Evolutionary conservation across 139 green algal genomes (phyloP).

Genomic region (Edaphochlamys debaryana): DNA sequence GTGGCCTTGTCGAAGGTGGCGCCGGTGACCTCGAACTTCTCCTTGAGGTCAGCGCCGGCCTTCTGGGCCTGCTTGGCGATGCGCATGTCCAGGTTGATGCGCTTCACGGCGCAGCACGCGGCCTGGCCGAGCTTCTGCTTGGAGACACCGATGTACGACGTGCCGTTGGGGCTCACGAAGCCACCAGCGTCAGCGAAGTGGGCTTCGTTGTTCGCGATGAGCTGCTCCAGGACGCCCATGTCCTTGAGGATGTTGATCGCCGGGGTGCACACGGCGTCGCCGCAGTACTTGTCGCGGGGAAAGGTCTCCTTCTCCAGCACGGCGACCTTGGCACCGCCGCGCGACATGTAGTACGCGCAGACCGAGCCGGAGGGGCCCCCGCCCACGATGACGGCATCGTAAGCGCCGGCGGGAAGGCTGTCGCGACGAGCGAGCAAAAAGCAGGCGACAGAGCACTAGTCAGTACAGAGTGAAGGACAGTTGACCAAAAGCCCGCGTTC

Average conservation of each 20-base stretch:
- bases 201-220: constrained; percentile 84
- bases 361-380: constrained; percentile 84
- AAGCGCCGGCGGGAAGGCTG: constrained; percentile 78
- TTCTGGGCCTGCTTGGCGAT: constrained; percentile 71
- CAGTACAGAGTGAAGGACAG: too few species aligned
- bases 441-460: too few species aligned
- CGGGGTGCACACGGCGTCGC: constrained; percentile 88
- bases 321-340: constrained; percentile 77
- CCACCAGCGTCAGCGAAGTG: constrained; percentile 88
- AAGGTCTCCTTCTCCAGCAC: constrained; percentile 92
- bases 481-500: too few species aligned
- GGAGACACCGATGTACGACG: constrained; percentile 85
- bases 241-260: constrained; percentile 81
- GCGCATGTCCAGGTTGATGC: constrained; percentile 86
- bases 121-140: constrained; percentile 78
- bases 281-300: constrained; percentile 83
- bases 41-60: constrained; percentile 82
- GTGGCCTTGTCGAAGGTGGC: constrained; percentile 74
- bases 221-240: constrained; percentile 82
- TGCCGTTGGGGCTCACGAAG: constrained; percentile 80
- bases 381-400: constrained; percentile 89
- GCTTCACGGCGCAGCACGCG: constrained; percentile 85
- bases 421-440: too few species aligned
- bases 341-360: constrained; percentile 78
- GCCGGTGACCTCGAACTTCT: constrained; percentile 83